Evolutionary conservation across 345 rosid genomes (phyloP), one percentile per base, ranked within the genome.

Genomic region (Gossypium raimondii): DNA sequence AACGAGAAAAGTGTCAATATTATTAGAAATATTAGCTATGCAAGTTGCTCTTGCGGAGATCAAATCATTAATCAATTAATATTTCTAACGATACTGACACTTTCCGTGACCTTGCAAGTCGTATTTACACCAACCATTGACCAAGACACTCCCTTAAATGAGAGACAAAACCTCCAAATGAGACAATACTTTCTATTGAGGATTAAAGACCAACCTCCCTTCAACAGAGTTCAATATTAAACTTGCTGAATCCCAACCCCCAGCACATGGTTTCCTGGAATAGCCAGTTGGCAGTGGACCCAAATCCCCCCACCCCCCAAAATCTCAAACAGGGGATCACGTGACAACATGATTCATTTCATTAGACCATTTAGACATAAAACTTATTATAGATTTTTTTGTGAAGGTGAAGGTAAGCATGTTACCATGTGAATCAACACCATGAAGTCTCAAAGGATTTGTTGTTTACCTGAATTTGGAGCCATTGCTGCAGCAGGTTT

Each of bases 401-500:
- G 11, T 7, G 11, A 11, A 13, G 22, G 6, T 4, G 38, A 25
- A 25, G 41, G 22, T 68, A 57, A 48, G 14, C 44, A 52, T 68
- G 72, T 38, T 73, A 27, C 57, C 78, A 78, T 59, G 87, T 81
- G 84, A 58, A 47, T 70, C 58, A 69, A 5, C 17, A 52, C 29
- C 17, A 11, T 52, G 73, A 69, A 51, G 56, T 20, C 58, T 57
- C 72, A n/a, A 24, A 25, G 61, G 11, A 17, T 22, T 24, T 27
- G 76, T 53, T 57, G 76, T 53, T 57, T 81, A 94, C 98, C 98
- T 85, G 96, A 12, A 57, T 76, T 80, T 2, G 89, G 84, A 25
- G 89, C 79, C 4, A 84, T 81, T 9, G 90, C 79, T 9, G 86
- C 73, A 3, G 97, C 44, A 4, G 97, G 89, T 79, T 89, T 90